Evolutionary conservation across 305 asterid species (phyloP).

Genomic region (Plantago rigida): DNA sequence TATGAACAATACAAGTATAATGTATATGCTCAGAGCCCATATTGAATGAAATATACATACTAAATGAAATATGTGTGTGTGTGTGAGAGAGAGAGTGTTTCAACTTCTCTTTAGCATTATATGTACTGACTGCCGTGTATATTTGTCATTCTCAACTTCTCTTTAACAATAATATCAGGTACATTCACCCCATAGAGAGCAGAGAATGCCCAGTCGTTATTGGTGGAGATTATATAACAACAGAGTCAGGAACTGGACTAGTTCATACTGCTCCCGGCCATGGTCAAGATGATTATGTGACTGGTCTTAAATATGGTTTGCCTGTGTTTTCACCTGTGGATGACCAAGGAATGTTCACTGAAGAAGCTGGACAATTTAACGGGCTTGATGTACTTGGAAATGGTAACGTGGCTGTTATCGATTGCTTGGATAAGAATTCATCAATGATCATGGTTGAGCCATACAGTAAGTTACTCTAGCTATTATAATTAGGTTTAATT

Average conservation of each 20-base stretch:
- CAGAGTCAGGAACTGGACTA: constrained; percentile 95
- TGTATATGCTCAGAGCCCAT: no score
- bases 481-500: not conserved
- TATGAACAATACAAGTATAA: no score
- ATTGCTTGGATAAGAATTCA: constrained; percentile 57
- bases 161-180: constrained; percentile 39
- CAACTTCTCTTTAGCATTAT: no score
- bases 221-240: constrained; percentile 93
- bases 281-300: constrained; percentile 85
- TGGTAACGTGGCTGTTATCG: constrained; percentile 78
- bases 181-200: constrained; percentile 67
- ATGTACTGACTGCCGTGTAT: not conserved
- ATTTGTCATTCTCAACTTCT: constrained; percentile 17
- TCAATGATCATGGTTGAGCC: constrained; percentile 88
- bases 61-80: no score
- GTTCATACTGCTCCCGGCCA: constrained; percentile 99
- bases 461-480: constrained; percentile 58
- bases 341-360: constrained; percentile 79
- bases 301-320: constrained; percentile 81
- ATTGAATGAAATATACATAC: no score
- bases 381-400: constrained; percentile 85
- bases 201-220: constrained; percentile 80
- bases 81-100: no score
- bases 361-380: constrained; percentile 79
- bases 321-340: constrained; percentile 87